A percentile compares a stretch with the other conserved stretches of the same genome.
These are phyloP conservation scores for Xylaria hypoxylon DNA, from an alignment of 2,329 filamentous ascomycete species.

Conservation along the genomic window DNA sequence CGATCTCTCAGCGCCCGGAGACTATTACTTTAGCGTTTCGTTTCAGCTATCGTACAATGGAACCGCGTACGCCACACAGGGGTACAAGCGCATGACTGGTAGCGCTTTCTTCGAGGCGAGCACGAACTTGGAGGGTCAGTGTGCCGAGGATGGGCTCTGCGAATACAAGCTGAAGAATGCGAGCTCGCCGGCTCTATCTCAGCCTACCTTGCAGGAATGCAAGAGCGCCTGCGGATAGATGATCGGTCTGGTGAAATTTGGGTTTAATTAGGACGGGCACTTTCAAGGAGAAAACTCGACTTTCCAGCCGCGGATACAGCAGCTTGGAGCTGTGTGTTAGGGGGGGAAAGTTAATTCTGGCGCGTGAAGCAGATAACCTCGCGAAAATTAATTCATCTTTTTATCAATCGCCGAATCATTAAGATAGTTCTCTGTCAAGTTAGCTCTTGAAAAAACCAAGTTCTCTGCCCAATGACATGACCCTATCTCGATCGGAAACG, in stretches of 20 bases:
- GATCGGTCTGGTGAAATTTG: neutral
- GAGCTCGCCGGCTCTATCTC: constrained; percentile 36
- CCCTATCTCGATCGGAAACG: no score
- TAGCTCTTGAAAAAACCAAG: no score
- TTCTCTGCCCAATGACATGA: no score
- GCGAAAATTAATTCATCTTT: no score
- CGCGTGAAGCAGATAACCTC: neutral
- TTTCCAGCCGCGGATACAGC: neutral
- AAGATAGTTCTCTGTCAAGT: no score
- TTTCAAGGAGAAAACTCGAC: no score
- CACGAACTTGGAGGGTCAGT: constrained; percentile 38
- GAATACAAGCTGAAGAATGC: constrained; percentile 37
- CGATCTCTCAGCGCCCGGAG: constrained; percentile 28
- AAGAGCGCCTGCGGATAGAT: constrained; percentile 40
- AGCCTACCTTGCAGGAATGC: constrained; percentile 42
- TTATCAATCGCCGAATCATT: no score
- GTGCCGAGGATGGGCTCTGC: constrained; percentile 38
- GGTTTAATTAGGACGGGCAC: no score
- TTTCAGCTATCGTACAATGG: constrained; percentile 39
- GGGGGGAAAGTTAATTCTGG: neutral
- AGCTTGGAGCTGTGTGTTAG: neutral
- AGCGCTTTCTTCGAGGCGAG: constrained; percentile 20
- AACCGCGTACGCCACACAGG: constrained; percentile 33
- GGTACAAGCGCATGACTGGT: constrained; percentile 40
- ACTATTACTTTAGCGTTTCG: constrained; percentile 37